These are phyloP conservation scores for Nicotiana knightiana DNA, from an alignment of 257 asterid genomes.

Conservation along the genomic window DNA sequence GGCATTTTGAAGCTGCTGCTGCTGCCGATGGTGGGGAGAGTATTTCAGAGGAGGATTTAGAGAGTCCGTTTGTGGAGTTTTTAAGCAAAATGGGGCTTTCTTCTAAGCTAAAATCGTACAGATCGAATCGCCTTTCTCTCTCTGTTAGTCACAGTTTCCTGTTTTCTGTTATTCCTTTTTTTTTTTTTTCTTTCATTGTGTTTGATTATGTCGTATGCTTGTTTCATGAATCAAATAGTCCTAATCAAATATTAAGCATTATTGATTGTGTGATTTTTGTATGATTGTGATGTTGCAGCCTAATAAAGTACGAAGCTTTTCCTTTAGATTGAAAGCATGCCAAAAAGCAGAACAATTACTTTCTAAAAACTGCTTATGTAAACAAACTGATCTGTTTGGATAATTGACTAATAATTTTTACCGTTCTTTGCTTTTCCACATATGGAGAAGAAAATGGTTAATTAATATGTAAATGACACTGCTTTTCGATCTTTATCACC, in stretches of 20 bases:
- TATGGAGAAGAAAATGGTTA: too few relatives aligned
- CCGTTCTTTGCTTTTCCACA: background rate
- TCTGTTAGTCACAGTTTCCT: constrained; percentile 9
- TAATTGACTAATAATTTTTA: background rate
- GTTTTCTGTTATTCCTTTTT: constrained; percentile 2
- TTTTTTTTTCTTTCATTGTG: background rate
- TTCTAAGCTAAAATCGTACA: constrained; percentile 76
- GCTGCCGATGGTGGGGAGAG: constrained; percentile 18
- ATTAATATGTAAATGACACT: too few relatives aligned
- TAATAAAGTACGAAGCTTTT: background rate
- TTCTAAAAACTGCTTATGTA: background rate
- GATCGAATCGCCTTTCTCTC: constrained; percentile 26
- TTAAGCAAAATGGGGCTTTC: constrained; percentile 63
- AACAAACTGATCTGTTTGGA: background rate
- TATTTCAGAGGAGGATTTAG: constrained; percentile 68
- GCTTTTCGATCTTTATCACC: too few relatives aligned
- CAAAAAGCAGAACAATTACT: background rate
- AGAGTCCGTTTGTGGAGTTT: constrained; percentile 64
- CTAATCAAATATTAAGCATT: too few relatives aligned
- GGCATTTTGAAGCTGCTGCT: constrained; percentile 30
- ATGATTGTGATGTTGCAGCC: background rate
- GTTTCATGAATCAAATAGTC: background rate
- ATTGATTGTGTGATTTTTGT: background rate
- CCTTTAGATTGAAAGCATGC: background rate
- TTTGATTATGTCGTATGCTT: background rate